These are phyloP conservation scores for Hortiboletus flavorubellus DNA, from an alignment of 768 basidiomycete genomes.

Conservation along the genomic window DNA sequence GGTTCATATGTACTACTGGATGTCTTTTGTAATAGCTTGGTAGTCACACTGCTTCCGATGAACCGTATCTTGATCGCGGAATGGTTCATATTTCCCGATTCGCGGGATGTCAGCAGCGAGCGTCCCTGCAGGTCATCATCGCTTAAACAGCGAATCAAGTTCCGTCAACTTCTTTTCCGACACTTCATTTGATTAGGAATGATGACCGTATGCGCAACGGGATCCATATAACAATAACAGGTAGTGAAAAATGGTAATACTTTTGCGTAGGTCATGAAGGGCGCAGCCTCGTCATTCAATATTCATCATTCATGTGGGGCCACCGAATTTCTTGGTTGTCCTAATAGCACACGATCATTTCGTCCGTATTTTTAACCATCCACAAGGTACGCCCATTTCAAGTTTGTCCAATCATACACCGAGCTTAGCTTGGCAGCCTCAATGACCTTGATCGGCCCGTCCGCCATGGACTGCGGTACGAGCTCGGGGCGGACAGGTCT, in stretches of 20 bases:
- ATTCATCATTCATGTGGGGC: no score
- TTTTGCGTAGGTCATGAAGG: slow-evolving; percentile 13
- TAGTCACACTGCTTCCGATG: slow-evolving; percentile 10
- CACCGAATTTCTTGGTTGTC: no score
- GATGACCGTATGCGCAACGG: slow-evolving; percentile 6
- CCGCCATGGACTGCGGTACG: slow-evolving; percentile 9
- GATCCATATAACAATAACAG: slow-evolving; percentile 19
- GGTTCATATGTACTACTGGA: neutral
- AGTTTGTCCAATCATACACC: slow-evolving; percentile 20
- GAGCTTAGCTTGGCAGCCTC: slow-evolving; percentile 6
- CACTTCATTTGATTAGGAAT: slow-evolving; percentile 11
- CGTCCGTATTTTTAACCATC: slow-evolving; percentile 10
- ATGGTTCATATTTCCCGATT: slow-evolving; percentile 26
- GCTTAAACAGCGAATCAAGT: slow-evolving; percentile 22
- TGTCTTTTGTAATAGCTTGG: neutral
- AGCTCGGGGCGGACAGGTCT: slow-evolving; percentile 20
- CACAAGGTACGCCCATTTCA: slow-evolving; percentile 5
- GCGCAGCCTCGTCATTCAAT: neutral
- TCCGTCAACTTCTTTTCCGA: slow-evolving; percentile 21
- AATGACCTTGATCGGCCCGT: slow-evolving; percentile 4
- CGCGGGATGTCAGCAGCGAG: slow-evolving; percentile 5
- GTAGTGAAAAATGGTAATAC: slow-evolving; percentile 15
- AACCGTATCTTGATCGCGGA: slow-evolving; percentile 10
- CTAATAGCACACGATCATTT: neutral
- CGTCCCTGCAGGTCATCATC: slow-evolving; percentile 27